These are phyloP conservation scores for Macadamia integrifolia DNA, from an alignment of 164 flowering plant species.

Conservation along the genomic window DNA sequence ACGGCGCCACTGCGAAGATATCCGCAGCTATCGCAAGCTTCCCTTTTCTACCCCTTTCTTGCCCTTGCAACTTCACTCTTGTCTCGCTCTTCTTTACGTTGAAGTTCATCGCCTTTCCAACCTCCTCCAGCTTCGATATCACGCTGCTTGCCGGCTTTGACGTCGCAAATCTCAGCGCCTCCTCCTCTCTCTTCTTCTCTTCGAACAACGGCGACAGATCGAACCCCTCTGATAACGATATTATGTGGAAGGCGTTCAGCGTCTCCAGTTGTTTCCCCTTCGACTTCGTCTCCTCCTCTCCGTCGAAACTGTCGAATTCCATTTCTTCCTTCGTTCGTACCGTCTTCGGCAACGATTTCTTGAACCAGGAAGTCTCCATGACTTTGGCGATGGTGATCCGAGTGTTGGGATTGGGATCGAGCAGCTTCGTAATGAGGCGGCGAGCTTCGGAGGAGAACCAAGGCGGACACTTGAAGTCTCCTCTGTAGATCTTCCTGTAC, in stretches of 20 bases:
- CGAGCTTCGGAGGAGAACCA: conserved; percentile 51
- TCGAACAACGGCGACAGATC: conserved; percentile 51
- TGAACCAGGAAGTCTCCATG: conserved; percentile 51
- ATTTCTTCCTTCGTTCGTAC: background rate
- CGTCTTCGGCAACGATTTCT: conserved; percentile 26
- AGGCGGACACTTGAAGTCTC: conserved; percentile 56
- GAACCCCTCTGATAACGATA: conserved; percentile 46
- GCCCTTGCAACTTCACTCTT: conserved; percentile 37
- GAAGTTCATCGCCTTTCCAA: conserved; percentile 34
- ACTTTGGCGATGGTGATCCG: conserved; percentile 36
- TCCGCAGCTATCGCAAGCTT: conserved; percentile 52
- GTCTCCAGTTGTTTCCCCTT: conserved; percentile 25
- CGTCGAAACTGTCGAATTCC: conserved; percentile 2
- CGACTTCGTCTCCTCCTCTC: conserved; percentile 11
- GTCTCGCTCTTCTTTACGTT: conserved; percentile 38
- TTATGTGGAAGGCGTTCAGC: conserved; percentile 53
- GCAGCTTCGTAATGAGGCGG: conserved; percentile 32
- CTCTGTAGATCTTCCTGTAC: conserved; percentile 49
- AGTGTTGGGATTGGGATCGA: conserved; percentile 44
- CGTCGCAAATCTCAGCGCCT: conserved; percentile 44
- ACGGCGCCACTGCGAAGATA: conserved; percentile 48
- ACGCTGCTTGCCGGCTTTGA: conserved; percentile 43
- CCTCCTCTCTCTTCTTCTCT: conserved; percentile 36
- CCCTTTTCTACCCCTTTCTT: conserved; percentile 58
- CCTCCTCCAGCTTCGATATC: conserved; percentile 43